Evolutionary conservation across 75 land plant species (phyloP), one percentile per base, ranked within the genome.

Genomic region (Pseudotsuga menziesii): DNA sequence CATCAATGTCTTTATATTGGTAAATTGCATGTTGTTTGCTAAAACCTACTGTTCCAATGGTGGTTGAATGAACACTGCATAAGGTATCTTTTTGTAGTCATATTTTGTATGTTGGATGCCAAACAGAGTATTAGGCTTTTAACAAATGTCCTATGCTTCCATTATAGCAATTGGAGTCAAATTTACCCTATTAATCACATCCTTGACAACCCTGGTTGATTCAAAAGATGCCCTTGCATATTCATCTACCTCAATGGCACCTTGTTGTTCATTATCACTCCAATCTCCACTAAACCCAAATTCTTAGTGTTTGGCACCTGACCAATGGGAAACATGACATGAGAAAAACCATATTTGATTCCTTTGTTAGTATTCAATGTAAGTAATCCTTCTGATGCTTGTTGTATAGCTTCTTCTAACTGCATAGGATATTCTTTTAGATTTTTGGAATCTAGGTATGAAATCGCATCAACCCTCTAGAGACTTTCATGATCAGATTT

Each of bases 271-370:
- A 97, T 25, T 79, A 88, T 85, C 2, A 97, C 99, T 23, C 98
- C 99, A 27, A 90, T 89, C 26, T 76, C 78, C 69, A 94, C 99
- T 80, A 97, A 78, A 29, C 99, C 99, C 75, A 97, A 74, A 80
- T 92, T 94, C 99, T 91, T 93, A 60, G 99, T 97, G 59, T 97
- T 97, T 44, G 99, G 96, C 61, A 73, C 83, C 22, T 98, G 88
- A 35, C 99, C 99, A 48, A 98, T 97, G 36, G 98, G 98, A 90
- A 95, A 95, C 99, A 97, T 97, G 56, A 97, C 76, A 85, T 90
- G 92, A 6, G 95, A 93, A 67, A 96, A 91, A 48, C 94, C 89
- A 75, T 85, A 84, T 76, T 87, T 66, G 72, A 87, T 86, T 79
- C 90, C 90, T 81, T 90, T 95, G 75, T 87, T 91, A 13, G 99